Evolutionary conservation across 805 yeast species (phyloP).

Genomic region (Phaffomyces opuntiae): DNA sequence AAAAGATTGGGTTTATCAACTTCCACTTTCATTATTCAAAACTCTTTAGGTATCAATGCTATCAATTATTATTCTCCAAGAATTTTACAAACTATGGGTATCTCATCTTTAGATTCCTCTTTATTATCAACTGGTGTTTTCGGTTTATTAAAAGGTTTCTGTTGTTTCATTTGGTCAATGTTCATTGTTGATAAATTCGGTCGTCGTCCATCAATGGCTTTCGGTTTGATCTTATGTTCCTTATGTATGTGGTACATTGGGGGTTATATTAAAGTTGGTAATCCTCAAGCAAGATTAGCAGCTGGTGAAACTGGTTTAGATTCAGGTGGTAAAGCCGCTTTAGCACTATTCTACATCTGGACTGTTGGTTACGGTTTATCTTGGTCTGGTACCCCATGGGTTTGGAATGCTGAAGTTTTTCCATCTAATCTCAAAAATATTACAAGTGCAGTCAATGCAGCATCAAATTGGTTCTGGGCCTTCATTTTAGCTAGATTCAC

Average conservation of each 20-base stretch:
- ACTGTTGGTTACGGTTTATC: conserved; percentile 36
- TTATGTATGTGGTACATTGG: conserved; percentile 43
- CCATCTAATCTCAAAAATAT: conserved; percentile 37
- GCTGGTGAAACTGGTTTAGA: conserved; percentile 26
- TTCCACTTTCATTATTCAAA: conserved; percentile 36
- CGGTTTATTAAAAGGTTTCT: conserved; percentile 43
- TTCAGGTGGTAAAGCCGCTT: conserved; percentile 37
- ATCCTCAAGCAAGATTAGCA: not conserved
- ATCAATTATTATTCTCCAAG: conserved; percentile 48
- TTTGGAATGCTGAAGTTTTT: conserved; percentile 39
- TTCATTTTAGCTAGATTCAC: conserved; percentile 42
- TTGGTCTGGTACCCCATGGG: conserved; percentile 45
- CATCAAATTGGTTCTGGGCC: conserved; percentile 43
- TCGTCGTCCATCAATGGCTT: conserved; percentile 35
- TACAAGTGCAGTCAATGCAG: conserved; percentile 38
- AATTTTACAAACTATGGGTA: conserved; percentile 42
- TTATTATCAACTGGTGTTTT: conserved; percentile 47
- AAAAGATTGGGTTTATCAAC: conserved; percentile 29
- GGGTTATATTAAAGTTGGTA: conserved; percentile 31
- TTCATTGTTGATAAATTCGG: conserved; percentile 41
- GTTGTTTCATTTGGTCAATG: conserved; percentile 36
- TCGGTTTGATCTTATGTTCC: conserved; percentile 33
- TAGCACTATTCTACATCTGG: conserved; percentile 30
- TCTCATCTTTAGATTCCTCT: conserved; percentile 36
- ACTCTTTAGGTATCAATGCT: conserved; percentile 43